Conservation (phyloP, 768 basidiomycete species). For the Symmetrospora coprosmae region DNA sequence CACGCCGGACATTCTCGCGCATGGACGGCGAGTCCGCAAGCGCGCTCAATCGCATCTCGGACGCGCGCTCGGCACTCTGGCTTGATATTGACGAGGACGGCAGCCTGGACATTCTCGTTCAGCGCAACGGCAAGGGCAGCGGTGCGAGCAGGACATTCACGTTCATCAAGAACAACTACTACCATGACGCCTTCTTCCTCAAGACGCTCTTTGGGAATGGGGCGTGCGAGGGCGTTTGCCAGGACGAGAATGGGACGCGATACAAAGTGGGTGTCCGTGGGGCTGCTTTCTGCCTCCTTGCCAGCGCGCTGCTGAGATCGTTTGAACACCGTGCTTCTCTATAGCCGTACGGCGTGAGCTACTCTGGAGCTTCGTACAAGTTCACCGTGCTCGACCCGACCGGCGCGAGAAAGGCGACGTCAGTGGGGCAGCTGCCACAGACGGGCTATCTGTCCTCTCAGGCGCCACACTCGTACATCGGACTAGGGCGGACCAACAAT, state of each 20-base stretch:
- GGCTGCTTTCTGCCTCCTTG: too few species aligned
- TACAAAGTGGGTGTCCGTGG: slow-evolving; percentile 59
- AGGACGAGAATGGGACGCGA: slow-evolving; percentile 42
- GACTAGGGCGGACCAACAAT: slow-evolving; percentile 93
- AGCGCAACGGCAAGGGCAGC: slow-evolving; percentile 57
- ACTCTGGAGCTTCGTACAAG: slow-evolving; percentile 88
- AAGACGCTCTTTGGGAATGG: slow-evolving; percentile 96
- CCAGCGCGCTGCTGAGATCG: background rate
- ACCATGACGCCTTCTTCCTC: slow-evolving; percentile 96
- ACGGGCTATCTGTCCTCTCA: slow-evolving; percentile 79
- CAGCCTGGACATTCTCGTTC: slow-evolving; percentile 77
- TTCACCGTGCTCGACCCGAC: slow-evolving; percentile 88
- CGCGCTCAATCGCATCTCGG: slow-evolving; percentile 52
- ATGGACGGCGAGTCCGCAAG: slow-evolving; percentile 46
- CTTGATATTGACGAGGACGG: slow-evolving; percentile 95
- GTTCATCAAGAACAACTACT: slow-evolving; percentile 93
- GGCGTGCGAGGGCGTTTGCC: slow-evolving; percentile 72
- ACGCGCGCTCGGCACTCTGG: slow-evolving; percentile 64
- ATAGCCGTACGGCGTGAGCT: slow-evolving; percentile 84
- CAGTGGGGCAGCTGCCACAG: slow-evolving; percentile 83
- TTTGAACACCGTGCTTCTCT: too few species aligned
- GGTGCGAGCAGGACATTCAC: slow-evolving; percentile 40
- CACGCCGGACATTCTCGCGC: slow-evolving; percentile 53
- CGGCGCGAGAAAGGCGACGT: slow-evolving; percentile 68
- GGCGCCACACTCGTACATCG: slow-evolving; percentile 89